Evolutionary conservation across 805 yeast species (phyloP), one percentile per base, ranked within the genome.

Genomic region (Hanseniaspora taiwanica): DNA sequence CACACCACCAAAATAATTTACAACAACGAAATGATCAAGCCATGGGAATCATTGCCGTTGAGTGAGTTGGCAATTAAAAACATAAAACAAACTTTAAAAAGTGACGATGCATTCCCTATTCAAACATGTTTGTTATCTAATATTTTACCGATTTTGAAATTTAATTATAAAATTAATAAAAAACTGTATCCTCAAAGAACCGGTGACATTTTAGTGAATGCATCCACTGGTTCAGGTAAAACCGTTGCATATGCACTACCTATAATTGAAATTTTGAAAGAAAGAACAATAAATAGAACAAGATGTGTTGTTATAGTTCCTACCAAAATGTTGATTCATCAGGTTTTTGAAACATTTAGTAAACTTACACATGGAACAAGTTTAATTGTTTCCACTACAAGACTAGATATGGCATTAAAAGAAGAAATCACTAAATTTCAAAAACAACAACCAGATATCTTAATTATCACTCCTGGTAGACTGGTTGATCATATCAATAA

Each of bases 201-300:
- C 42, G 89, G 89, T 19, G 94, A 91, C 59, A 58, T 86, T 16
- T 64, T 89, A 35, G 94, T 89, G 5, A 87, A 89, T 59, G 94
- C 98, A 2, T 74, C 93, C 9, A 89, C 98, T 0, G 98, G 98
- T 34, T 81, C 94, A 0, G 98, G 98, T 52, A 89, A 89, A 55
- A 89, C 98, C 0, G 64, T 91, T 40, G 93, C 96, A 2, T 89
- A 89, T 53, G 68, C 76, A 38, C 68, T 89, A 2, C 97, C 98
- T 1, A 70, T 91, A 6, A 67, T 91, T 2, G 86, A 87, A 45
- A 62, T 75, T 2, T 64, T 89, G 39, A 62, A 67, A 13, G 58
- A 62, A 7, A 69, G 95, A 42, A 63, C 71, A 1, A 85, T 85
- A 2, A 87, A 93, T 2, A 65, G 76, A 39, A 58, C 83, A 3